Evolutionary conservation across 2,329 filamentous ascomycete species (phyloP), one percentile per base, ranked within the genome.

Genomic region (Cadophora sp.): DNA sequence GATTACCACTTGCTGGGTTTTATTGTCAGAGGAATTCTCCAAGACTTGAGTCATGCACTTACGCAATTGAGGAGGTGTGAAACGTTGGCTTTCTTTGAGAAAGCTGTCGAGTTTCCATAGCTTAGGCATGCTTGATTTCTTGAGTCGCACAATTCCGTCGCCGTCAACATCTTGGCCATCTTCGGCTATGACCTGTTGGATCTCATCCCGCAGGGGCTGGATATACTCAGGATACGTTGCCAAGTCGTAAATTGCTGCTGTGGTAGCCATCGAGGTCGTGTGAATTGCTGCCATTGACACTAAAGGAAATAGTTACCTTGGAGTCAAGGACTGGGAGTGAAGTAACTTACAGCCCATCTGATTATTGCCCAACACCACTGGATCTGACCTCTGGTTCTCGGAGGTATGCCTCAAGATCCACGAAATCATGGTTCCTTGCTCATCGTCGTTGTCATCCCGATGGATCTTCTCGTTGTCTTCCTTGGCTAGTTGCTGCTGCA

Each of bases 161-260:
- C 85, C 82, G 71, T 89, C 87, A 24, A 85, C 80, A 1, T 87
- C 82, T 1, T 89, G 76, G 12, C 83, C 80, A 5, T 84, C 78
- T 40, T 85, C 66, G 8, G 58, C 53, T 12, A 75, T 65, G 76
- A 71, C 72, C 19, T 72, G 46, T 7, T 75, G 29, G 5, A 77
- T 73, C 55, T 76, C 75, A 9, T 76, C 68, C 2, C 71, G 70
- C 0, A 77, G 66, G 22, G 69, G 69, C 40, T 69, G 58, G 9
- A 74, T 68, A 24, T 85, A 80, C 34, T 87, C 82, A 0, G 85
- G 86, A 11, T 79, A 71, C 3, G 83, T 79, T 0, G 82, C 82
- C 3, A 90, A 75, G 66, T 85, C 83, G 73, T 85, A 87, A 59
- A 89, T 80, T 71, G 83, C 67, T 80, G 87, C 77, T 1, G 82